phyloP scores from a whole-genome alignment of 768 basidiomycete species.

The Pisolithus tinctorius region DNA sequence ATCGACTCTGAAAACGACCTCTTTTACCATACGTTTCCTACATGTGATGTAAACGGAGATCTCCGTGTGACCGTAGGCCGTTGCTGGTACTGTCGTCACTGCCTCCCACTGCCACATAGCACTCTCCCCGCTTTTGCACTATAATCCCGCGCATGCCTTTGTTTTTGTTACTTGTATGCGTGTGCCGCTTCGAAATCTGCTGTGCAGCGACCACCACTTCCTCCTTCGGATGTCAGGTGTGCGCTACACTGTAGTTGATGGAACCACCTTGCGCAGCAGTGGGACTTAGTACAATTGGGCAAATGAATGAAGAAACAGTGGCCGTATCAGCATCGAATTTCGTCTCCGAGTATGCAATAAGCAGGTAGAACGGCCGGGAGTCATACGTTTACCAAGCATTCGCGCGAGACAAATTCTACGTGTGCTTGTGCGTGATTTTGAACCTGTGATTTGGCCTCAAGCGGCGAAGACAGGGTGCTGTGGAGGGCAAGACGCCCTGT shows the following conservation, averaged over 20 bases:
- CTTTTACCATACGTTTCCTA: slow-evolving; percentile 50
- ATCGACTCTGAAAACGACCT: slow-evolving; percentile 67
- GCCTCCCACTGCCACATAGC: too few species aligned
- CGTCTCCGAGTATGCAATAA: slow-evolving; percentile 82
- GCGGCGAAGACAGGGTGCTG: slow-evolving; percentile 44
- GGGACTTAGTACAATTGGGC: background rate
- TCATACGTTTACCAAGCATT: slow-evolving; percentile 93
- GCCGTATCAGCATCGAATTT: slow-evolving; percentile 61
- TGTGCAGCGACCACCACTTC: slow-evolving; percentile 35
- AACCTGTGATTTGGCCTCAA: slow-evolving; percentile 31
- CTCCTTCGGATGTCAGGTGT: slow-evolving; percentile 55
- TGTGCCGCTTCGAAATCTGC: slow-evolving; percentile 35
- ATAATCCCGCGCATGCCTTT: too few species aligned
- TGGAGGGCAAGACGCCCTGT: slow-evolving; percentile 44
- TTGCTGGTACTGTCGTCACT: too few species aligned
- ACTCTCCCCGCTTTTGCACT: too few species aligned
- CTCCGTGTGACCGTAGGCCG: too few species aligned
- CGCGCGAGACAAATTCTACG: slow-evolving; percentile 83
- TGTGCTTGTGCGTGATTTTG: slow-evolving; percentile 31
- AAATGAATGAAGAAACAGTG: slow-evolving; percentile 26
- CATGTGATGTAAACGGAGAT: slow-evolving; percentile 27
- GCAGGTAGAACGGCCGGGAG: slow-evolving; percentile 87
- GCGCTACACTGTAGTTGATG: slow-evolving; percentile 66
- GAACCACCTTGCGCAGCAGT: slow-evolving; percentile 43
- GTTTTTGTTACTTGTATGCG: too few species aligned